Conservation (phyloP, 495 filamentous ascomycete species). For the Entonaema liquescens region DNA sequence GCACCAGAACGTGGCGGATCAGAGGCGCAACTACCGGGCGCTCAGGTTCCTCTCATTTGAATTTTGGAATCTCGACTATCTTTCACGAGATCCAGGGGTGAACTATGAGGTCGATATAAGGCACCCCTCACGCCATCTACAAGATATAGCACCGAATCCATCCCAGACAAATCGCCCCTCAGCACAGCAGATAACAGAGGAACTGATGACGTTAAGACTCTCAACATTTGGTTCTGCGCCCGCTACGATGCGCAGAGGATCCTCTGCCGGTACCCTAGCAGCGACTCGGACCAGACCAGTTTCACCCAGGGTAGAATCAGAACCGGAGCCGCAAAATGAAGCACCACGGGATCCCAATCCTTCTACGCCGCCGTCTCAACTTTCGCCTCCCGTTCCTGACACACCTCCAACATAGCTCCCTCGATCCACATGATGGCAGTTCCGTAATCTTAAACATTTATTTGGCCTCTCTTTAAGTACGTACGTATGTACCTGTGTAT, state of each 20-base stretch:
- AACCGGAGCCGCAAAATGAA: not conserved
- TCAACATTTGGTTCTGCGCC: too few relatives aligned
- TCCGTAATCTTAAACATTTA: not conserved
- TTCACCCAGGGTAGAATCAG: not conserved
- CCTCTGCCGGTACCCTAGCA: too few relatives aligned
- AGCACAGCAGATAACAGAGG: not conserved
- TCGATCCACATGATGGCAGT: not conserved
- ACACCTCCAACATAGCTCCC: not conserved
- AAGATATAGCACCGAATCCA: not conserved
- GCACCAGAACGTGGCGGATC: not conserved
- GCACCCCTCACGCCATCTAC: not conserved
- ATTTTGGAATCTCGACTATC: too few relatives aligned
- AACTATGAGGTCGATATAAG: not conserved
- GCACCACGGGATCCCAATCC: not conserved
- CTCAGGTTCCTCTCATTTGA: too few relatives aligned
- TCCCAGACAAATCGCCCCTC: not conserved
- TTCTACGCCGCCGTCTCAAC: not conserved
- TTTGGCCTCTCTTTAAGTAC: not conserved
- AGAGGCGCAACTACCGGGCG: not conserved
- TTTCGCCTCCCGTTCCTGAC: not conserved
- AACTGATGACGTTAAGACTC: not conserved
- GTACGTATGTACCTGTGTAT: not conserved
- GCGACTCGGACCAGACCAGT: too few relatives aligned
- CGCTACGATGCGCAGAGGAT: too few relatives aligned
- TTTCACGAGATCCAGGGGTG: not conserved